Conservation (phyloP, 208 protist species). For the Spongospora subterranea region DNA sequence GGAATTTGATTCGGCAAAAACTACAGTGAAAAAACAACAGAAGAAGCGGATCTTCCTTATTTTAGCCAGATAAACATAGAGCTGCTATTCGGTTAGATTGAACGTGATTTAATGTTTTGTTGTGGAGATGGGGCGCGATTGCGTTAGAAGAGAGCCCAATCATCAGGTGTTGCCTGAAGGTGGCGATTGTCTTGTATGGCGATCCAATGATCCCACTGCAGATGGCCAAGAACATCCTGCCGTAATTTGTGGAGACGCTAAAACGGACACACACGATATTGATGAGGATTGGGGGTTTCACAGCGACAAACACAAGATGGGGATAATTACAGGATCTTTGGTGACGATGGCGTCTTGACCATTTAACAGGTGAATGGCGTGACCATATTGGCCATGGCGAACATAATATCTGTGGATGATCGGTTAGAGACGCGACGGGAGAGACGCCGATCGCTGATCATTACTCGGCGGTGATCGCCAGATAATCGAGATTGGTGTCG, state of each 20-base stretch:
- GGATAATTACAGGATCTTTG: background rate
- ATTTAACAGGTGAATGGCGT: constrained; percentile 11
- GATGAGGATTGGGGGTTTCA: background rate
- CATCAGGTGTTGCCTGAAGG: background rate
- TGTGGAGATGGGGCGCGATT: no score
- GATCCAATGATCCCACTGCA: constrained; percentile 4
- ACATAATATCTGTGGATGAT: background rate
- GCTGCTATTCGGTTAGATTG: no score
- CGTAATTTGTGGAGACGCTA: constrained; percentile 18
- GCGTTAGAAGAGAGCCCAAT: constrained; percentile 25
- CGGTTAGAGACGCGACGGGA: background rate
- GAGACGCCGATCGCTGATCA: no score
- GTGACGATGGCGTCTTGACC: background rate
- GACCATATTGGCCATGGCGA: background rate
- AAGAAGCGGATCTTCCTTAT: no score
- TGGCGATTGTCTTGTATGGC: background rate
- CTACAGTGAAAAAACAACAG: no score
- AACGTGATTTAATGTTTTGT: no score
- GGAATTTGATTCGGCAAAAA: no score
- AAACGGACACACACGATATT: background rate
- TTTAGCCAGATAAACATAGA: no score
- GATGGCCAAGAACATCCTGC: background rate
- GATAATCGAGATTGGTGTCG: no score
- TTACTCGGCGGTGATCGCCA: no score
- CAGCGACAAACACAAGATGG: background rate